These are phyloP conservation scores for Apiospora marii DNA, from an alignment of 2,329 filamentous ascomycete species.

Conservation along the genomic window DNA sequence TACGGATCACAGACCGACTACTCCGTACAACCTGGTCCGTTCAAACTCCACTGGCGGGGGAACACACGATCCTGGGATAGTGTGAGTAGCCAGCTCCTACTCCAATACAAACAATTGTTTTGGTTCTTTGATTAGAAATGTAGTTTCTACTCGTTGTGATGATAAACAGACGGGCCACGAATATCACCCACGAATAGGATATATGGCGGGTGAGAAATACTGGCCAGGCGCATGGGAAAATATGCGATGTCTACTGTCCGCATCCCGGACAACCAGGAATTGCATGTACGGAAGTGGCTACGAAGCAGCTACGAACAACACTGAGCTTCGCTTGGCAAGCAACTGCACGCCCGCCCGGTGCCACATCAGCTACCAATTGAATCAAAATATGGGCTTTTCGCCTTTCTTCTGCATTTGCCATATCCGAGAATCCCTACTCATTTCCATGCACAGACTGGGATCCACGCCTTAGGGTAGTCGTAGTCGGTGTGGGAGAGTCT, in stretches of 20 bases:
- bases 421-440: neutral
- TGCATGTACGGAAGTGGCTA: neutral
- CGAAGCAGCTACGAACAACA: neutral
- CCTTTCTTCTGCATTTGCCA: neutral
- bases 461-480: neutral
- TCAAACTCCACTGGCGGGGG: neutral
- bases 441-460: neutral
- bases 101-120: slow-evolving; percentile 3
- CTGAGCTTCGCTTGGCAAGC: neutral
- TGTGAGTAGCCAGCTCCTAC: neutral
- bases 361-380: neutral
- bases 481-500: neutral
- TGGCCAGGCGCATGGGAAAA: neutral
- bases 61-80: neutral
- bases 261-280: neutral
- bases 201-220: neutral
- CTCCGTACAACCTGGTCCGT: neutral
- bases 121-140: neutral
- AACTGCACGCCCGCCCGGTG: neutral
- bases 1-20: neutral
- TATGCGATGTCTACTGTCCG: neutral
- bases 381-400: neutral
- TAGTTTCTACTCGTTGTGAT: neutral
- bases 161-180: neutral
- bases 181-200: neutral